phyloP scores from a whole-genome alignment of 2,329 filamentous ascomycete genomes.

The Colletotrichum trifolii region DNA sequence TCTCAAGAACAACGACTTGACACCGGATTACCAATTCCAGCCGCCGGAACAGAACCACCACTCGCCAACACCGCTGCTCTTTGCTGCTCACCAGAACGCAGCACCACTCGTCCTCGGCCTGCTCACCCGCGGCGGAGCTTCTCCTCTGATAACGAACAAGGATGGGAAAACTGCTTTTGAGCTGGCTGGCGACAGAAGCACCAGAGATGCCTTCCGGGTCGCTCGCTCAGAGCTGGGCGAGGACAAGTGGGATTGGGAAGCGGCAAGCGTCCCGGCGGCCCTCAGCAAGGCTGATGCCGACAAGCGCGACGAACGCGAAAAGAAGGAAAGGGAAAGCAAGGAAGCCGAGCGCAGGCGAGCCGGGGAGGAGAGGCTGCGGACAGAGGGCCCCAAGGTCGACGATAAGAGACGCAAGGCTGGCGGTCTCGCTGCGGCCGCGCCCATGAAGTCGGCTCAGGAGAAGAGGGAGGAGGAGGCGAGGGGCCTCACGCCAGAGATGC shows the following conservation, averaged over 20 bases:
- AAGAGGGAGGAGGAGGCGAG: conserved; percentile 84
- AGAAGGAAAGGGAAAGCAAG: conserved; percentile 72
- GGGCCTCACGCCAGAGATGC: conserved; percentile 89
- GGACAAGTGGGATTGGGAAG: conserved; percentile 80
- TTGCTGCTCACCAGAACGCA: conserved; percentile 85
- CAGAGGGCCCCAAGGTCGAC: conserved; percentile 70
- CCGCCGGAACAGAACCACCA: conserved; percentile 80
- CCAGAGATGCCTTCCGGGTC: conserved; percentile 90
- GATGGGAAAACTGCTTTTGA: conserved; percentile 91
- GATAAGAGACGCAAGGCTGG: conserved; percentile 62
- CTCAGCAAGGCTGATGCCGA: conserved; percentile 80
- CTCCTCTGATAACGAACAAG: conserved; percentile 76
- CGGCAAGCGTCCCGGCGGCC: conserved; percentile 76
- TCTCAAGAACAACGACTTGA: conserved; percentile 78
- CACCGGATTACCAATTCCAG: conserved; percentile 79
- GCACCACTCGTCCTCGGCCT: conserved; percentile 82
- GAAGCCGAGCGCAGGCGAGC: conserved; percentile 77
- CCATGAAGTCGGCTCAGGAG: conserved; percentile 81
- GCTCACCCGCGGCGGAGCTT: conserved; percentile 77
- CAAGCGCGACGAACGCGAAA: conserved; percentile 75
- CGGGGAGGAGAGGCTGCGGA: conserved; percentile 78
- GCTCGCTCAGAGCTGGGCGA: conserved; percentile 87
- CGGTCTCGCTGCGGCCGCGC: conserved; percentile 65
- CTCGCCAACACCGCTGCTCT: conserved; percentile 84
- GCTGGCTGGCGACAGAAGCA: conserved; percentile 84